Conservation (phyloP, 345 rosid species). For the Heritiera fomes region DNA sequence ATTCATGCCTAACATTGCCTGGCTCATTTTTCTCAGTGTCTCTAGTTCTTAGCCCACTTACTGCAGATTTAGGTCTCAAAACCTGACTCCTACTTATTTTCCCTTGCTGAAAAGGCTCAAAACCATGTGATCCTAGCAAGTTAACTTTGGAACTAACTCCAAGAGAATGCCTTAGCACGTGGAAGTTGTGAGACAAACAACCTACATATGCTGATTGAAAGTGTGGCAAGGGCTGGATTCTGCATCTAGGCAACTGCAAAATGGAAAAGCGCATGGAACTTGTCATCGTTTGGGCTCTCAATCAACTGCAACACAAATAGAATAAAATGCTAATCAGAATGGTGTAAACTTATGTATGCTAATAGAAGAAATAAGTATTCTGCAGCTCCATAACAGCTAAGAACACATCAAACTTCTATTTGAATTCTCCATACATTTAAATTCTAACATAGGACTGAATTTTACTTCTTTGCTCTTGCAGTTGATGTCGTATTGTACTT, state of each 20-base stretch:
- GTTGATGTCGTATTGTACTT: neutral
- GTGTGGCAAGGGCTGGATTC: neutral
- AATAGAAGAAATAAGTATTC: no score
- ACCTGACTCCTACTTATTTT: neutral
- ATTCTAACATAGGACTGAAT: neutral
- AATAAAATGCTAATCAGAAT: neutral
- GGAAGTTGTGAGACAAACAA: constrained; percentile 7
- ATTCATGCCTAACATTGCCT: no score
- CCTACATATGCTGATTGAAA: neutral
- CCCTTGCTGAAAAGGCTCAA: neutral
- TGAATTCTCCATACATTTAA: no score
- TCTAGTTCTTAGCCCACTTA: neutral
- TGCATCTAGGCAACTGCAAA: neutral
- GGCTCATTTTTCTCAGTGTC: neutral
- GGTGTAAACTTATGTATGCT: neutral
- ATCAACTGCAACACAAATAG: constrained; percentile 15
- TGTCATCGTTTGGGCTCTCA: neutral
- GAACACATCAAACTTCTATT: no score
- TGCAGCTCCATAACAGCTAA: no score
- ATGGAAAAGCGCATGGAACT: neutral
- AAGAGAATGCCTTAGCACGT: neutral
- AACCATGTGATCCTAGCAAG: constrained; percentile 12
- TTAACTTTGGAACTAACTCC: neutral
- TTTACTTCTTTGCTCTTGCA: no score
- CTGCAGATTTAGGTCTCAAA: neutral